These are phyloP conservation scores for Aspergillus haitiensis DNA, from an alignment of 495 filamentous ascomycete species.

Conservation along the genomic window DNA sequence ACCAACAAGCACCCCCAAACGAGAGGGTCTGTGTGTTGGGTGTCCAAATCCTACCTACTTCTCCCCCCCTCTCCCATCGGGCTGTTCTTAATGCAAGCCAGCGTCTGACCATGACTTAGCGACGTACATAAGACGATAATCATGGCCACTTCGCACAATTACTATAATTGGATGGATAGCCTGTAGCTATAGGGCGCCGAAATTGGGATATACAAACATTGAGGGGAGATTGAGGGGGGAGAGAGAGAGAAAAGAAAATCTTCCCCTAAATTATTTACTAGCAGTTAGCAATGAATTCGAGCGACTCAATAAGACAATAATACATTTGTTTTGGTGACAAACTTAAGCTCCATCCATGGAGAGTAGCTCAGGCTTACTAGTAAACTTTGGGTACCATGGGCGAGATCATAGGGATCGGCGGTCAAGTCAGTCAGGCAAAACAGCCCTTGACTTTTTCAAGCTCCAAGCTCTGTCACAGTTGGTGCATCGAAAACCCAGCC, in stretches of 20 bases:
- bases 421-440: conserved; percentile 20
- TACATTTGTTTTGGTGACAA: background rate
- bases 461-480: conserved; percentile 13
- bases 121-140: background rate
- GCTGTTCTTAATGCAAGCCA: conserved; percentile 13
- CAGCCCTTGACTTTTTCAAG: conserved; percentile 3
- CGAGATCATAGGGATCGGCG: conserved; percentile 18
- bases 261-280: background rate
- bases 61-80: background rate
- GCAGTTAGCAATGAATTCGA: background rate
- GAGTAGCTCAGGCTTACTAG: background rate
- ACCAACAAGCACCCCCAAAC: background rate
- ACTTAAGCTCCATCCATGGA: background rate
- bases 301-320: background rate
- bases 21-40: conserved; percentile 12
- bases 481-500: background rate
- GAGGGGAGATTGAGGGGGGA: background rate
- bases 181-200: background rate
- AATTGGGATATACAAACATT: background rate
- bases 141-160: background rate
- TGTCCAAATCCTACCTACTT: conserved; percentile 9
- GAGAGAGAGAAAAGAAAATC: background rate
- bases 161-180: background rate
- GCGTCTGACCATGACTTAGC: background rate
- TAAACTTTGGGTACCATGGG: conserved; percentile 7